These are phyloP conservation scores for Talaromyces nanjingensis DNA, from an alignment of 495 filamentous ascomycete genomes.

Conservation along the genomic window DNA sequence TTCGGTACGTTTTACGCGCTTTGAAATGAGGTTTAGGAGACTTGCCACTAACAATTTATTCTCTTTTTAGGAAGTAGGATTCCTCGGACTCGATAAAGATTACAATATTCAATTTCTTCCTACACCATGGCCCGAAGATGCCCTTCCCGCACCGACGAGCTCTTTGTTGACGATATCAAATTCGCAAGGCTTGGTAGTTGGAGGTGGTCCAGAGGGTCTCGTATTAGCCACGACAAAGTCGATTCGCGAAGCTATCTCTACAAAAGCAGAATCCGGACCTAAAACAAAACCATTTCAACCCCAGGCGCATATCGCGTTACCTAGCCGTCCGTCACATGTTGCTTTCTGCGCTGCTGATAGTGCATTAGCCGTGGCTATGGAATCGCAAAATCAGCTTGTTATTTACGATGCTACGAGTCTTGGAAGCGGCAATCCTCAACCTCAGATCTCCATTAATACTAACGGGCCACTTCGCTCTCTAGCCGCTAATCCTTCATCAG, in stretches of 20 bases:
- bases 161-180: constrained; percentile 84
- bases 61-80: constrained; percentile 63
- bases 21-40: neutral
- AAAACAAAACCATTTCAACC: constrained; percentile 68
- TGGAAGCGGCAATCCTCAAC: constrained; percentile 55
- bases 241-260: constrained; percentile 67
- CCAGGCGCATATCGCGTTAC: constrained; percentile 62
- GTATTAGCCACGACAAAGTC: constrained; percentile 69
- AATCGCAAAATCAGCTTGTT: constrained; percentile 73
- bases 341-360: constrained; percentile 82
- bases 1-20: constrained; percentile 30
- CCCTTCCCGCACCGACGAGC: constrained; percentile 68
- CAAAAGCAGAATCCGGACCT: constrained; percentile 45
- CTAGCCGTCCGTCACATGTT: constrained; percentile 75
- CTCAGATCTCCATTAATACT: constrained; percentile 67
- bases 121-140: constrained; percentile 65
- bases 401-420: constrained; percentile 70
- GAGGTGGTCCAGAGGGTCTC: constrained; percentile 74
- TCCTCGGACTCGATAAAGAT: constrained; percentile 71
- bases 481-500: constrained; percentile 69
- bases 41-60: neutral
- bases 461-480: constrained; percentile 70
- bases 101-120: constrained; percentile 74
- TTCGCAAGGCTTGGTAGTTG: constrained; percentile 74
- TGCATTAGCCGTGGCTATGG: constrained; percentile 75